phyloP scores from a whole-genome alignment of 441 rosid genomes.

The Dalechampia spathulata region DNA sequence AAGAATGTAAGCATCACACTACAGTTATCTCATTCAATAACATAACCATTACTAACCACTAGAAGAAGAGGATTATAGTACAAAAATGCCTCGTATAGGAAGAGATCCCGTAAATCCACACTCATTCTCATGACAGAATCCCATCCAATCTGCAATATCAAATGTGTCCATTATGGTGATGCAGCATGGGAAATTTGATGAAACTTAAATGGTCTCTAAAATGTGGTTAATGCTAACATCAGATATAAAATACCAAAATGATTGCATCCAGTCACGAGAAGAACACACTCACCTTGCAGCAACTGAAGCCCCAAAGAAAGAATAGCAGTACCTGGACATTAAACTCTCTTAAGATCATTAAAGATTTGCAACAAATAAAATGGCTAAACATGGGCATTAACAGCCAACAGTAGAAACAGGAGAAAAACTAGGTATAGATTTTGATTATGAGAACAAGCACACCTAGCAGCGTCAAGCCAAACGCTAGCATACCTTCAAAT shows the following conservation, averaged over 20 bases:
- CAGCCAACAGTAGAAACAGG: neutral
- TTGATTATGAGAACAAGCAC: neutral
- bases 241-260: slow-evolving; percentile 4
- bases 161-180: slow-evolving; percentile 2
- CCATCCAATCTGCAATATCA: slow-evolving; percentile 73
- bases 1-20: neutral
- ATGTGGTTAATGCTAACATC: slow-evolving; percentile 1
- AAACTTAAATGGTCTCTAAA: neutral
- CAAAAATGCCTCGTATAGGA: slow-evolving; percentile 87
- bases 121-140: slow-evolving; percentile 95
- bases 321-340: slow-evolving; percentile 62
- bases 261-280: neutral
- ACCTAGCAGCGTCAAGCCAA: neutral
- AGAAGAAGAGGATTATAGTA: slow-evolving; percentile 97
- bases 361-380: neutral
- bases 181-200: neutral
- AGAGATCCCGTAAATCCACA: slow-evolving; percentile 68
- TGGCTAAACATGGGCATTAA: neutral
- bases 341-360: slow-evolving; percentile 22
- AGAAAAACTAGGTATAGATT: neutral
- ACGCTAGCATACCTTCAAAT: neutral
- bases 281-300: slow-evolving; percentile 71
- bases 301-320: slow-evolving; percentile 69
- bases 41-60: slow-evolving; percentile 51
- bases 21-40: neutral